phyloP scores from a whole-genome alignment of 2,329 filamentous ascomycete genomes.

The Sphaerostilbella broomeana region DNA sequence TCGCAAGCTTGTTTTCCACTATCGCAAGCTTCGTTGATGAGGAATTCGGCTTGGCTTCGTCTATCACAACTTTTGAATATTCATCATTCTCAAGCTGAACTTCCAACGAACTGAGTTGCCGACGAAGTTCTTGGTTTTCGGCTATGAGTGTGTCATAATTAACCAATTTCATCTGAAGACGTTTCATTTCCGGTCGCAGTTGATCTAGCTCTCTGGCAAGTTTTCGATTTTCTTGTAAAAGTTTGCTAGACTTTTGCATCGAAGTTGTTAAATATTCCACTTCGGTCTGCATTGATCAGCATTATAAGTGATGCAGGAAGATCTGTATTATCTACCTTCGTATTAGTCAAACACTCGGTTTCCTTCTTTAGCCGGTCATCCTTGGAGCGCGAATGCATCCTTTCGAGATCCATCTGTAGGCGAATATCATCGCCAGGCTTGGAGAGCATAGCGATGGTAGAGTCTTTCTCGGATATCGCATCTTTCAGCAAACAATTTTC shows the following conservation, averaged over 20 bases:
- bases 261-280: constrained; percentile 60
- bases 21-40: no score
- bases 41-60: constrained; percentile 30
- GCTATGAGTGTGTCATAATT: constrained; percentile 62
- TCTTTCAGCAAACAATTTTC: constrained; percentile 64
- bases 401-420: constrained; percentile 37
- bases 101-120: constrained; percentile 69
- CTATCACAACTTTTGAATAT: constrained; percentile 27
- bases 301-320: no score
- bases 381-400: constrained; percentile 37
- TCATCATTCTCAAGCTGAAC: constrained; percentile 78
- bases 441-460: constrained; percentile 46
- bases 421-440: constrained; percentile 34
- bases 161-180: constrained; percentile 47
- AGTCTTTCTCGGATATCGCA: constrained; percentile 53
- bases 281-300: constrained; percentile 51
- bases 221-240: constrained; percentile 54
- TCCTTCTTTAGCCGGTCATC: constrained; percentile 44
- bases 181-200: constrained; percentile 50
- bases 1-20: constrained; percentile 31
- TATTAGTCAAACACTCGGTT: constrained; percentile 39
- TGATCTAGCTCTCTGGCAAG: constrained; percentile 45
- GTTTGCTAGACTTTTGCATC: constrained; percentile 62
- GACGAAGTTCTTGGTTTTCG: constrained; percentile 74
- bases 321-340: constrained; percentile 34